Evolutionary conservation across 768 basidiomycete species (phyloP), one percentile per base, ranked within the genome.

Genomic region (Arthromyces matolae): DNA sequence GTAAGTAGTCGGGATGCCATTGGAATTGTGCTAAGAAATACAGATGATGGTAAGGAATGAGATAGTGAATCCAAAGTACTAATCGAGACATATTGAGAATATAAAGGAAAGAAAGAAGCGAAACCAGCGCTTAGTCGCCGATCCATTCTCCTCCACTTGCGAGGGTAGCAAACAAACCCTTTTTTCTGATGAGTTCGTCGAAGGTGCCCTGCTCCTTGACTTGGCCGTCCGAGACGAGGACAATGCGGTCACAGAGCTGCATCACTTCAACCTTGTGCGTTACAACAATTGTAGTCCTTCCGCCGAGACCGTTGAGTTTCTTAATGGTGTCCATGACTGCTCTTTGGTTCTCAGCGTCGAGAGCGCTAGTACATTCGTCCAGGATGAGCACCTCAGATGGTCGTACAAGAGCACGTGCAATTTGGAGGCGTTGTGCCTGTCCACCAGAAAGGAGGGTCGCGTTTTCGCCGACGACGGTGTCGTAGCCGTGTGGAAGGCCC

Each of bases 331-430:
- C 55, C 47, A 97, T 67, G 13, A 98, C 86, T 14, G 79, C 84
- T 1, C 78, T 75, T 68, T 93, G 87, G 66, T 95, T 97, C 57
- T 81, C 81, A 1, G 79, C 72, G 62, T 98, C 94, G 49, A 97
- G 69, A 5, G 94, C 91, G 34, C 83, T 85, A n/a, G 95, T 98
- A 62, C 93, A 96, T 62, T 98, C 95, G 63, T 97, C 95, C 45
- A 97, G 71, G 28, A 97, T 83, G 37, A 96, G 72, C 12, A 97
- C 78, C 36, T 75, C 78, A 0, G 83, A 72, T 0, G 80, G 77
- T 27, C 89, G 75, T 1, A 84, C 86, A n/a, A 97, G 77, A 0
- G 94, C 92, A 5, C 94, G 79, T 0, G 94, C 94, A 56, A 98
- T 93, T 62, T 89, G 86, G 14, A 97, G 71, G 6, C 95, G 80